Conservation (phyloP, 2,329 filamentous ascomycete genomes). For the Ustilaginoidea virens region DNA sequence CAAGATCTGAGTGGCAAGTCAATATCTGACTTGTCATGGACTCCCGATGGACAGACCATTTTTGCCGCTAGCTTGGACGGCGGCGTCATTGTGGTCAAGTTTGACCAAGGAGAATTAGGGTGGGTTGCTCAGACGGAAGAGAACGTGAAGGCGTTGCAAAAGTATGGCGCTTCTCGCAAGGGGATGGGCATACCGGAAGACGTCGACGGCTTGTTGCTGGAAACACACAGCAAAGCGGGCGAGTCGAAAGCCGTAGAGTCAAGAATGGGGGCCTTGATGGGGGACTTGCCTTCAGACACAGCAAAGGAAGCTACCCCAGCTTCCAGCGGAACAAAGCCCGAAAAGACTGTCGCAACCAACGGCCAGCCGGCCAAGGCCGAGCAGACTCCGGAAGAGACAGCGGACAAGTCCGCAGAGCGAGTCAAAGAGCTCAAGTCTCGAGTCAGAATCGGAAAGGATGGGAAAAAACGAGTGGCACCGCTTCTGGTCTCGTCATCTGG, state of each 20-base stretch:
- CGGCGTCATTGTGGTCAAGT: slow-evolving; percentile 66
- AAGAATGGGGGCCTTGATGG: slow-evolving; percentile 97
- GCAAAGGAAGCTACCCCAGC: slow-evolving; percentile 28
- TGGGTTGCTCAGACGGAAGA: slow-evolving; percentile 76
- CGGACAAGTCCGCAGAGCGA: slow-evolving; percentile 37
- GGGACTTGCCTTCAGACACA: slow-evolving; percentile 50
- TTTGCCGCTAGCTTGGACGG: slow-evolving; percentile 84
- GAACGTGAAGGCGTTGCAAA: slow-evolving; percentile 83
- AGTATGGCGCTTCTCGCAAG: slow-evolving; percentile 78
- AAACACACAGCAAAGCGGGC: slow-evolving; percentile 82
- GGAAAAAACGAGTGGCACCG: slow-evolving; percentile 89
- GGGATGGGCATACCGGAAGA: slow-evolving; percentile 87
- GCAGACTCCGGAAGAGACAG: slow-evolving; percentile 27
- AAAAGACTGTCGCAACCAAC: slow-evolving; percentile 23
- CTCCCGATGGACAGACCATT: slow-evolving; percentile 74
- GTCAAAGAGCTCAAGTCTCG: slow-evolving; percentile 63
- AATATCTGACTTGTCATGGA: slow-evolving; percentile 89
- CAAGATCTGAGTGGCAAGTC: slow-evolving; percentile 84
- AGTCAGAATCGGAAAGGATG: slow-evolving; percentile 90
- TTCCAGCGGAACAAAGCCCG: slow-evolving; percentile 36
- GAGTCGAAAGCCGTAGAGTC: slow-evolving; percentile 84
- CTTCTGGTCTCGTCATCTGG: slow-evolving; percentile 82
- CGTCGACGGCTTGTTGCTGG: slow-evolving; percentile 71
- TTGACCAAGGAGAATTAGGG: slow-evolving; percentile 76
- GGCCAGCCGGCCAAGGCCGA: slow-evolving; percentile 18